A percentile compares a stretch with the other conserved stretches of the same genome.
phyloP scores from a whole-genome alignment of 2,329 filamentous ascomycete genomes.

The Zymoseptoria passerinii region DNA sequence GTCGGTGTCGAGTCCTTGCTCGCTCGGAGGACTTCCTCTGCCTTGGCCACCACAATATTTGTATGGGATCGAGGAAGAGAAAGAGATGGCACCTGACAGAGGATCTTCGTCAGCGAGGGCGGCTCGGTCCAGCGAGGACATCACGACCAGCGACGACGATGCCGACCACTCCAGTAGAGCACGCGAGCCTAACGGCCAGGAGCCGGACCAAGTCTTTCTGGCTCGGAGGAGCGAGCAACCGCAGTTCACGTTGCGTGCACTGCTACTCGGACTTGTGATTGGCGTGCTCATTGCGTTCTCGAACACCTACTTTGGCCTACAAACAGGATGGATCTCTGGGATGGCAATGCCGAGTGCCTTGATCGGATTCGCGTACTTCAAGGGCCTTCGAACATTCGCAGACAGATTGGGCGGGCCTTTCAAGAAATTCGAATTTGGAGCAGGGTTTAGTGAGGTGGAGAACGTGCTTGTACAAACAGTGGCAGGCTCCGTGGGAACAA shows the following conservation, averaged over 20 bases:
- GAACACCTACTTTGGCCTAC: slow-evolving; percentile 98
- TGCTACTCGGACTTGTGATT: slow-evolving; percentile 71
- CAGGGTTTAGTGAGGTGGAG: slow-evolving; percentile 84
- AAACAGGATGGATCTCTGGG: slow-evolving; percentile 73
- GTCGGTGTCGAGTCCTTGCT: background rate
- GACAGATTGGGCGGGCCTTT: slow-evolving; percentile 39
- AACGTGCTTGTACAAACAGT: slow-evolving; percentile 97
- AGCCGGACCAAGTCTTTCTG: slow-evolving; percentile 23
- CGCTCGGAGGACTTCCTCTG: background rate
- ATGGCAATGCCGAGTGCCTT: slow-evolving; percentile 97
- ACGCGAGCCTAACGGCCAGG: slow-evolving; percentile 23
- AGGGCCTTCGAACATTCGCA: slow-evolving; percentile 62
- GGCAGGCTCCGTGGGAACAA: slow-evolving; percentile 88
- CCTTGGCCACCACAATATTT: background rate
- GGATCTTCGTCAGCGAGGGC: slow-evolving; percentile 12
- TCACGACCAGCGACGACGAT: slow-evolving; percentile 7
- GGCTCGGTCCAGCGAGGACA: slow-evolving; percentile 1
- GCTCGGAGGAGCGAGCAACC: slow-evolving; percentile 30
- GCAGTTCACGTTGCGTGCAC: slow-evolving; percentile 72
- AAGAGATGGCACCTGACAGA: slow-evolving; percentile 30
- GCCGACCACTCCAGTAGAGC: slow-evolving; percentile 13
- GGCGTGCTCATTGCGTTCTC: slow-evolving; percentile 90
- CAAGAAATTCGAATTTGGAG: slow-evolving; percentile 20
- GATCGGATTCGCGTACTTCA: slow-evolving; percentile 92
- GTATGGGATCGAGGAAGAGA: background rate